phyloP scores from a whole-genome alignment of 768 basidiomycete species.

The Paxillus rubicundulus region DNA sequence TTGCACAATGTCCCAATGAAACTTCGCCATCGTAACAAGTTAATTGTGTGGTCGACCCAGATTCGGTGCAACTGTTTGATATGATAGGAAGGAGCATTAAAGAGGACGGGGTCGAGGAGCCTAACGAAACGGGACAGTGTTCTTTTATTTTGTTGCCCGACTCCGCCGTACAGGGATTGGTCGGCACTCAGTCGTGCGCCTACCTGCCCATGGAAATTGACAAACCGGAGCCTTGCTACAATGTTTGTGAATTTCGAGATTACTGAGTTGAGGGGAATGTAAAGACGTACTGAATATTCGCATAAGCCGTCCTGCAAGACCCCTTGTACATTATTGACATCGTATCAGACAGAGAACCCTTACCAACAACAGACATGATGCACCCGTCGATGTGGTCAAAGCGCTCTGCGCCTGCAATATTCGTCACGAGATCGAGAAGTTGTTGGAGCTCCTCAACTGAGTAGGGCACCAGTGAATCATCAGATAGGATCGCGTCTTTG shows the following conservation, averaged over 20 bases:
- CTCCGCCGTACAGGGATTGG: conserved; percentile 20
- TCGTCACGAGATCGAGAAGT: background rate
- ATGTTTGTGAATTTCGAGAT: background rate
- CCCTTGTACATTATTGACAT: background rate
- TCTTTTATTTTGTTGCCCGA: background rate
- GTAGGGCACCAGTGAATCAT: background rate
- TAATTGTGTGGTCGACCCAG: conserved; percentile 8
- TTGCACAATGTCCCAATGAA: conserved; percentile 1
- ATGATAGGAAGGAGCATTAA: background rate
- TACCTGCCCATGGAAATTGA: conserved; percentile 37
- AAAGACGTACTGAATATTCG: background rate
- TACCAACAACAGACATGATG: background rate
- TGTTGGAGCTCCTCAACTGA: background rate
- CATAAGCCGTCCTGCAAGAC: background rate
- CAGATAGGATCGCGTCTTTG: background rate
- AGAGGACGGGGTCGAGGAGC: background rate
- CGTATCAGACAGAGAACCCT: background rate
- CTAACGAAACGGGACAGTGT: background rate
- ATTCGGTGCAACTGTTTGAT: conserved; percentile 1
- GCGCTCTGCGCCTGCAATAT: background rate
- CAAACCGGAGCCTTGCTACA: conserved; percentile 16
- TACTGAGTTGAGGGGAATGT: too few relatives aligned
- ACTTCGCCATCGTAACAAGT: background rate
- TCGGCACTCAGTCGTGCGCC: conserved; percentile 33
- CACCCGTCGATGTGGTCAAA: background rate